Evolutionary conservation across 2,329 filamentous ascomycete genomes (phyloP).

Genomic region (Talaromyces sp.): DNA sequence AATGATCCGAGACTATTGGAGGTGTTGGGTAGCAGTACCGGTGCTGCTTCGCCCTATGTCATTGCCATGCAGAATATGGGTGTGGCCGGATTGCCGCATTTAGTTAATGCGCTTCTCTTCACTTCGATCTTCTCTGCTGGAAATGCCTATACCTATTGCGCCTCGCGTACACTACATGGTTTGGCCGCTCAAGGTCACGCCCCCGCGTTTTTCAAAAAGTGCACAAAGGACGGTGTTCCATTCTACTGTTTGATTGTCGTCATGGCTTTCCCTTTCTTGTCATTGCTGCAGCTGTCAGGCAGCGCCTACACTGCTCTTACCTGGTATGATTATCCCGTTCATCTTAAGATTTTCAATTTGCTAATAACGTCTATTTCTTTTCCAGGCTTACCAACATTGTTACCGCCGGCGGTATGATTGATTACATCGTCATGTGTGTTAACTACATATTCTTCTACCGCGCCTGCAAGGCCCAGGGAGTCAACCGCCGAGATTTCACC

Average conservation of each 20-base stretch:
- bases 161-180: constrained; percentile 62
- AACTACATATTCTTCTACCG: constrained; percentile 60
- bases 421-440: constrained; percentile 58
- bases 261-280: constrained; percentile 53
- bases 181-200: constrained; percentile 64
- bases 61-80: constrained; percentile 60
- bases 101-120: constrained; percentile 68
- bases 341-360: background rate
- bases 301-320: constrained; percentile 50
- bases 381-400: constrained; percentile 8
- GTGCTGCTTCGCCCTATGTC: constrained; percentile 63
- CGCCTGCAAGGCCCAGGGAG: constrained; percentile 53
- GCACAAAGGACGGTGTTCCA: constrained; percentile 7
- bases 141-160: constrained; percentile 63
- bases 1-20: constrained; percentile 53
- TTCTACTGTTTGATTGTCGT: constrained; percentile 4
- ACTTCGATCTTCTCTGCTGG: constrained; percentile 64
- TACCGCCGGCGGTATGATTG: constrained; percentile 39
- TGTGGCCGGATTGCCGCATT: constrained; percentile 59
- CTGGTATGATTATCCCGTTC: constrained; percentile 46
- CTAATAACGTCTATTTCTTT: background rate
- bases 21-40: constrained; percentile 51
- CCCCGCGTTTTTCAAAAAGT: constrained; percentile 26
- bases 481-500: constrained; percentile 49
- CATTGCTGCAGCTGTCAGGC: constrained; percentile 56